Conservation (phyloP, 805 yeast species). For the Metschnikowia aberdeeniae region DNA sequence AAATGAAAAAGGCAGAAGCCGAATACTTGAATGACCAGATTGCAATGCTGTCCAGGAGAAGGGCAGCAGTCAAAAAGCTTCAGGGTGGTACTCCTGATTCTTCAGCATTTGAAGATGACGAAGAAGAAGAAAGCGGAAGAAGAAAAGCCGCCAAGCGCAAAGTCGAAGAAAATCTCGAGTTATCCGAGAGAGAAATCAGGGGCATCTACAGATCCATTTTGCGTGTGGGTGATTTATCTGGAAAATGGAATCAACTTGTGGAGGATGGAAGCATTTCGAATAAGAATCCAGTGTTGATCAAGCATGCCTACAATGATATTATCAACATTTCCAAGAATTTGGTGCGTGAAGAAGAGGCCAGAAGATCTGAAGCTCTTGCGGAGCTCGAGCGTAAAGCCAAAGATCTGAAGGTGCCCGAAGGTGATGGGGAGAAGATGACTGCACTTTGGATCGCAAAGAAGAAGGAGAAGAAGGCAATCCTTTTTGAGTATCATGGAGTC, state of each 20-base stretch:
- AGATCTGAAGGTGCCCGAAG: slow-evolving; percentile 44
- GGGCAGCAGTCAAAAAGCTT: slow-evolving; percentile 64
- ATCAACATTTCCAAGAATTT: slow-evolving; percentile 56
- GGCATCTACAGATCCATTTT: slow-evolving; percentile 79
- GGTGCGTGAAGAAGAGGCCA: slow-evolving; percentile 61
- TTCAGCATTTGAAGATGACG: slow-evolving; percentile 41
- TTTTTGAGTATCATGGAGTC: slow-evolving; percentile 85
- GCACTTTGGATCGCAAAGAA: slow-evolving; percentile 59
- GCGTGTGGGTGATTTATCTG: slow-evolving; percentile 72
- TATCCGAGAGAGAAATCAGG: slow-evolving; percentile 84
- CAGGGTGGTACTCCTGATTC: slow-evolving; percentile 29
- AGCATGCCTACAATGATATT: slow-evolving; percentile 73
- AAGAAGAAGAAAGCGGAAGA: slow-evolving; percentile 28
- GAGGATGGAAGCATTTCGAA: slow-evolving; percentile 87
- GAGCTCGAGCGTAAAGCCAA: slow-evolving; percentile 58
- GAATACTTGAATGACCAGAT: slow-evolving; percentile 84
- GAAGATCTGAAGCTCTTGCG: slow-evolving; percentile 51
- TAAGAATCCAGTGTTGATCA: slow-evolving; percentile 74
- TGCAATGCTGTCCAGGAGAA: slow-evolving; percentile 78
- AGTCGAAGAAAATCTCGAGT: slow-evolving; percentile 40
- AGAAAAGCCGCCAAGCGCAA: slow-evolving; percentile 25
- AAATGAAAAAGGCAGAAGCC: slow-evolving; percentile 80
- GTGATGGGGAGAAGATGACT: slow-evolving; percentile 43
- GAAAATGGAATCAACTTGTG: slow-evolving; percentile 78
- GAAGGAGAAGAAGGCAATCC: slow-evolving; percentile 83